Evolutionary conservation across 1,284 basidiomycete species (phyloP).

Genomic region (Trichosporon sp.): DNA sequence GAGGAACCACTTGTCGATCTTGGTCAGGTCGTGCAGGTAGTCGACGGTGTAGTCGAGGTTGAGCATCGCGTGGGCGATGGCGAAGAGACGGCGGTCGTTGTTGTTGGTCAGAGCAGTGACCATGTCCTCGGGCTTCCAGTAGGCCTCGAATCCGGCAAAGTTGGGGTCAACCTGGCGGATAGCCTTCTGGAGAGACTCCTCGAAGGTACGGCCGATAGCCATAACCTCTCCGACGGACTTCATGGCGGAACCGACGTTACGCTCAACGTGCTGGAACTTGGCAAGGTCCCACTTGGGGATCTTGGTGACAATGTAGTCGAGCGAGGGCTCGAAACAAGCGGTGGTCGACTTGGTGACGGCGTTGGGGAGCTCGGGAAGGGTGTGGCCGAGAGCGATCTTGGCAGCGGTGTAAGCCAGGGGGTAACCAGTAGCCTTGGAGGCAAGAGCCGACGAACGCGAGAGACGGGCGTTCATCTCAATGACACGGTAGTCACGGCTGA

Average conservation of each 20-base stretch:
- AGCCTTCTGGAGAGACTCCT: conserved; percentile 98
- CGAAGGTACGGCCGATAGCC: conserved; percentile 99
- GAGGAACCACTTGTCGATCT: conserved; percentile 99
- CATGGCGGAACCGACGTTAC: conserved; percentile 96
- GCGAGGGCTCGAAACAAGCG: conserved; percentile 98
- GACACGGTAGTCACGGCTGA: conserved; percentile 91
- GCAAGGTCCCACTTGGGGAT: conserved; percentile 99
- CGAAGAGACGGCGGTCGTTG: conserved; percentile 90
- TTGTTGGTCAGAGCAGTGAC: conserved; percentile 68
- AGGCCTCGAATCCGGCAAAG: conserved; percentile 65
- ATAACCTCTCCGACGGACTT: conserved; percentile 99
- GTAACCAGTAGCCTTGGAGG: conserved; percentile 98
- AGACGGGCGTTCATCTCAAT: conserved; percentile 95
- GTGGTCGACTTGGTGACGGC: conserved; percentile 99
- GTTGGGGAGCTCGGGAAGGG: conserved; percentile 96
- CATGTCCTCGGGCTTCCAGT: conserved; percentile 75
- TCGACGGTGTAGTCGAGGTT: conserved; percentile 90
- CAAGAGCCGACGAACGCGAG: conserved; percentile 77
- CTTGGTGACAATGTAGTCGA: conserved; percentile 99
- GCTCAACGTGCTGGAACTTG: conserved; percentile 95
- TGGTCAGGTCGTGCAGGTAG: conserved; percentile 86
- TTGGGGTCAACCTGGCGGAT: conserved; percentile 95
- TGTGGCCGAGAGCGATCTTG: conserved; percentile 98
- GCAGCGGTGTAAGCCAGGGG: conserved; percentile 99
- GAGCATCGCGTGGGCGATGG: conserved; percentile 89